Evolutionary conservation across 2,329 filamentous ascomycete species (phyloP).

Genomic region (Pseudogymnoascus sp.): DNA sequence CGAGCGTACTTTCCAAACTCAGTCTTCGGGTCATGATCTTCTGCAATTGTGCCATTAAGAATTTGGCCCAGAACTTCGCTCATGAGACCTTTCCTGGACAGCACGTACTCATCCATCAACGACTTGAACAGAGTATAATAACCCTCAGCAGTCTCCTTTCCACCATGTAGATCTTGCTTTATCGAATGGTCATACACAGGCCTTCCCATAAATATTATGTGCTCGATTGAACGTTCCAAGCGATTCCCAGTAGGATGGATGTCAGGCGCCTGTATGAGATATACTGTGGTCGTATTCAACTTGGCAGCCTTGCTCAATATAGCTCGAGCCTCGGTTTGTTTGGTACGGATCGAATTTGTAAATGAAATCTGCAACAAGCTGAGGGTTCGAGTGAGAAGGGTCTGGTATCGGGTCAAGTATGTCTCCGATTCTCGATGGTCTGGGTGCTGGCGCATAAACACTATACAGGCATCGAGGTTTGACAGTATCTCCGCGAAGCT

Average conservation of each 20-base stretch:
- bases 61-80: slow-evolving; percentile 6
- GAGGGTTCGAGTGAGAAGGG: slow-evolving; percentile 63
- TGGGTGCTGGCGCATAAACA: slow-evolving; percentile 82
- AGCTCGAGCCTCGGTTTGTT: not conserved
- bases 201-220: slow-evolving; percentile 10
- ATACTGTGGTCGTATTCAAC: slow-evolving; percentile 8
- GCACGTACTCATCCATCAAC: slow-evolving; percentile 9
- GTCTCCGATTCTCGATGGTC: slow-evolving; percentile 80
- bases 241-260: not conserved
- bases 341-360: slow-evolving; percentile 9
- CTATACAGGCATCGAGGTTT: slow-evolving; percentile 82
- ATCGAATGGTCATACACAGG: slow-evolving; percentile 6
- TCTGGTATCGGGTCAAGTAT: slow-evolving; percentile 79
- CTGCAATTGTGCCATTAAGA: slow-evolving; percentile 5
- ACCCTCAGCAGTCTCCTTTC: not conserved
- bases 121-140: slow-evolving; percentile 6
- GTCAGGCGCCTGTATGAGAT: slow-evolving; percentile 10
- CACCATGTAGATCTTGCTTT: not conserved
- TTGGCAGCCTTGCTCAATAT: slow-evolving; percentile 8
- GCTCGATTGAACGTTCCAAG: slow-evolving; percentile 10
- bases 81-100: slow-evolving; percentile 1
- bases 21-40: not conserved
- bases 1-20: slow-evolving; percentile 8
- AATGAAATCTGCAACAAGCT: slow-evolving; percentile 43
- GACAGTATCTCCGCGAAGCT: slow-evolving; percentile 83